Conservation (phyloP, 257 asterid genomes). For the Nicotiana undulata region DNA sequence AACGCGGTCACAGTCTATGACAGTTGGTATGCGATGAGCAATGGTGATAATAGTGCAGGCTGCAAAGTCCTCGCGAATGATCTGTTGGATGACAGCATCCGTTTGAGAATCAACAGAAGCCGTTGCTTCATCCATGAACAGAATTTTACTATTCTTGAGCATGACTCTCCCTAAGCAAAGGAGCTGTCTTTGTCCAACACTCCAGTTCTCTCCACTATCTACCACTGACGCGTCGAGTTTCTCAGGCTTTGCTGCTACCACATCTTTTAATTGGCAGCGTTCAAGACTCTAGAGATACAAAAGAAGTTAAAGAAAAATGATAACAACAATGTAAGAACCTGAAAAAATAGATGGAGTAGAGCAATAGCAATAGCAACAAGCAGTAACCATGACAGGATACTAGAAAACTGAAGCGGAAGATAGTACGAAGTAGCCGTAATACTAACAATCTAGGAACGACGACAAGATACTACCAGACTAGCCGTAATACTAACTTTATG, state of each 20-base stretch:
- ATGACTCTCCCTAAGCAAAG: conserved; percentile 70
- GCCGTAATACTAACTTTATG: no score
- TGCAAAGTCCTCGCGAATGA: conserved; percentile 53
- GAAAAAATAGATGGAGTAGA: no score
- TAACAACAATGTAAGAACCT: no score
- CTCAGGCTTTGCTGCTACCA: conserved; percentile 50
- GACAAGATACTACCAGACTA: no score
- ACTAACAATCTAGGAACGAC: no score
- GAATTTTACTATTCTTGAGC: conserved; percentile 46
- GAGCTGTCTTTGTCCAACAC: conserved; percentile 78
- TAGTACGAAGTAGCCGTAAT: no score
- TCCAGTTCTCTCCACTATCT: conserved; percentile 75
- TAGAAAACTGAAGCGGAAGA: no score
- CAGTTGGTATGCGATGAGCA: conserved; percentile 84
- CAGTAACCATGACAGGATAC: no score
- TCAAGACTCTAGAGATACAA: conserved; percentile 42
- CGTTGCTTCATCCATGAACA: conserved; percentile 85
- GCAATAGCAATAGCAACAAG: no score
- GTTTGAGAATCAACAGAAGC: conserved; percentile 86
- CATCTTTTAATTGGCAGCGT: conserved; percentile 73
- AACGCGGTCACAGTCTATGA: conserved; percentile 60
- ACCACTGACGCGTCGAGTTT: conserved; percentile 58
- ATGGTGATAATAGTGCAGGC: conserved; percentile 60
- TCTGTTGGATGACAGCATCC: conserved; percentile 53
- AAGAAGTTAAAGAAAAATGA: neutral